Evolutionary conservation across 2,329 filamentous ascomycete species (phyloP).

Genomic region (Fonsecaea monophora): DNA sequence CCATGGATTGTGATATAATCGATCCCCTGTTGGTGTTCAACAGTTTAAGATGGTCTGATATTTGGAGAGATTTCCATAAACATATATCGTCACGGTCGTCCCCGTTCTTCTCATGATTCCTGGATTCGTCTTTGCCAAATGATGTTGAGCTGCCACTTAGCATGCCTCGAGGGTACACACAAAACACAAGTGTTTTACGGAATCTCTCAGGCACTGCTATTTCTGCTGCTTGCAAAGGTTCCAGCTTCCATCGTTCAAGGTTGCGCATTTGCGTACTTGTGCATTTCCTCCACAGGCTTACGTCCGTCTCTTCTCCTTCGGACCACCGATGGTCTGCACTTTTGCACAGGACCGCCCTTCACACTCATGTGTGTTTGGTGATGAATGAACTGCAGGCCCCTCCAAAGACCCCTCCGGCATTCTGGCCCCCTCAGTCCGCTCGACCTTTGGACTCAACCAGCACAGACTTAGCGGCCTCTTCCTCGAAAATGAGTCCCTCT

Average conservation of each 20-base stretch:
- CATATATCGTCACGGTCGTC: not conserved
- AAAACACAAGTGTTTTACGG: not conserved
- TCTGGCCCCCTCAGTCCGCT: not conserved
- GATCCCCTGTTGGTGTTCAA: not conserved
- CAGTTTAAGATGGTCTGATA: not conserved
- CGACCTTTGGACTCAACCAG: not conserved
- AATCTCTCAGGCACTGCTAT: not conserved
- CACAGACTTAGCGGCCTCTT: not conserved
- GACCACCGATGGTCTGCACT: not conserved
- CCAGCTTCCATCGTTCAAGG: not conserved
- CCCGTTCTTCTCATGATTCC: not conserved
- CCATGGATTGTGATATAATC: not conserved
- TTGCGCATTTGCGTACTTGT: not conserved
- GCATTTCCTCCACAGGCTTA: not conserved
- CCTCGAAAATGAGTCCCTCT: not conserved
- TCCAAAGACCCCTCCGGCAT: not conserved
- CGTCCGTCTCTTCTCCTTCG: not conserved
- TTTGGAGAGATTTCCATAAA: not conserved
- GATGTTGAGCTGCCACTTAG: not conserved
- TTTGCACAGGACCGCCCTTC: not conserved
- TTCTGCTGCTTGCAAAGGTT: not conserved
- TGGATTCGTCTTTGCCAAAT: not conserved
- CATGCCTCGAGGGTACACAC: not conserved
- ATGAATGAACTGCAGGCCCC: not conserved
- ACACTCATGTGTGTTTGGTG: conserved; percentile 1